Evolutionary conservation across 495 filamentous ascomycete genomes (phyloP), one percentile per base, ranked within the genome.

Genomic region (Sporormia fimetaria): DNA sequence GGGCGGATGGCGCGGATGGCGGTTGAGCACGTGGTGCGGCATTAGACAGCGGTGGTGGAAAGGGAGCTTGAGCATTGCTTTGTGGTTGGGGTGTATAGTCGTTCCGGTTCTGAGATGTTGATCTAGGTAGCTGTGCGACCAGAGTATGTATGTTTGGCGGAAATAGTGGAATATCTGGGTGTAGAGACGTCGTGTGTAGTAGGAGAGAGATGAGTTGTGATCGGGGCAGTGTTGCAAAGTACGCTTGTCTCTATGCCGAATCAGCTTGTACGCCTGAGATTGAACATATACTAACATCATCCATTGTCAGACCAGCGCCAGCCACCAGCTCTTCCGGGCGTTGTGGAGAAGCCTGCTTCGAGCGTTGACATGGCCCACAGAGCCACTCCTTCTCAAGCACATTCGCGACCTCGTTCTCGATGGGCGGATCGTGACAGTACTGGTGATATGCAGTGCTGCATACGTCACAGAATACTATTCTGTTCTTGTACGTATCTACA

Each of bases 391-490:
- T 71, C 35, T 78, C 76, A 44, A 79, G 65, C 21, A 76, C 66
- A 10, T 65, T 56, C 3, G 93, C 73, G 6, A 82, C 74, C 8
- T 82, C 72, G 43, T 78, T 71, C 6, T 69, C 66, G 48, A 98
- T 87, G 3, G 70, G 71, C 0, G 90, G 87, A 49, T 90, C 75
- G 59, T 95, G 87, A 54, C 90, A 96, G 46, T 73, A 71, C 60
- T 94, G 87, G 59, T 98, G 90, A 75, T 87, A 98, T 11, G 80
- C 73, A 8, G 67, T 68, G 56, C 90, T 87, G 65, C 90, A 98
- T 9, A 76, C 79, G 59, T 94, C 87, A 63, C 90, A 98, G 57
- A 94, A 90, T 6, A 96, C 90, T 40, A 98, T 94, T 64, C 76
- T 71, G 59, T 98, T 98, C 42, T 57, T 75, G 12, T 67, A 57